Percentiles rank a stretch among this genome's conserved stretches.
These are phyloP conservation scores for Vitis rotundifolia DNA, from an alignment of 164 flowering plant species.

Conservation along the genomic window DNA sequence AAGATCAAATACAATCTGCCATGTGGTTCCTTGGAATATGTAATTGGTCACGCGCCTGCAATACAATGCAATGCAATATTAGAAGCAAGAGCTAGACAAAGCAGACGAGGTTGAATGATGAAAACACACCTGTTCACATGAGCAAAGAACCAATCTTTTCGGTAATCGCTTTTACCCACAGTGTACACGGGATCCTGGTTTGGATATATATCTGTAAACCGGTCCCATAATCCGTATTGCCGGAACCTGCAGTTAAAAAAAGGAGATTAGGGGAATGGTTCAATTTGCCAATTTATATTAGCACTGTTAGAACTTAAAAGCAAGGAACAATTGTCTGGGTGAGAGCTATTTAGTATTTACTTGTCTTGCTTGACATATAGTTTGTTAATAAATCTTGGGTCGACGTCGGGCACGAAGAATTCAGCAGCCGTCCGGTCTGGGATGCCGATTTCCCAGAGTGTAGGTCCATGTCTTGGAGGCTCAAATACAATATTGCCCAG, in stretches of 20 bases:
- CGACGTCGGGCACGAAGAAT: constrained; percentile 53
- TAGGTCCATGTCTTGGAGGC: constrained; percentile 59
- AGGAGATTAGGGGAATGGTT: neutral
- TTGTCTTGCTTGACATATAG: constrained; percentile 32
- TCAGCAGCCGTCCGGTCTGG: constrained; percentile 67
- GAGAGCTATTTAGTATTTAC: constrained; percentile 29
- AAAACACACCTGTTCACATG: constrained; percentile 53
- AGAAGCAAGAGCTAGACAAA: neutral
- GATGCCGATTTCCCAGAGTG: constrained; percentile 69
- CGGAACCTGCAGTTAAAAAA: constrained; percentile 39
- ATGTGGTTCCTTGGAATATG: constrained; percentile 37
- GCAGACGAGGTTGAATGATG: neutral
- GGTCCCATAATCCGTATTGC: constrained; percentile 69
- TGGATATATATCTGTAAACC: constrained; percentile 50
- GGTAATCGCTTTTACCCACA: constrained; percentile 32
- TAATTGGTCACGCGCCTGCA: constrained; percentile 33
- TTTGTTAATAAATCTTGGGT: constrained; percentile 34
- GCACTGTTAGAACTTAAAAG: neutral
- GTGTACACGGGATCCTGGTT: constrained; percentile 41
- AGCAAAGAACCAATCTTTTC: constrained; percentile 63
- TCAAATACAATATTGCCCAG: constrained; percentile 30
- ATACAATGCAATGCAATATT: neutral
- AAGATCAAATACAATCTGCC: constrained; percentile 45
- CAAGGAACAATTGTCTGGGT: neutral
- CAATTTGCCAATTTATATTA: neutral